Evolutionary conservation across 2,329 filamentous ascomycete species (phyloP).

Genomic region (Talaromyces amestolkiae): DNA sequence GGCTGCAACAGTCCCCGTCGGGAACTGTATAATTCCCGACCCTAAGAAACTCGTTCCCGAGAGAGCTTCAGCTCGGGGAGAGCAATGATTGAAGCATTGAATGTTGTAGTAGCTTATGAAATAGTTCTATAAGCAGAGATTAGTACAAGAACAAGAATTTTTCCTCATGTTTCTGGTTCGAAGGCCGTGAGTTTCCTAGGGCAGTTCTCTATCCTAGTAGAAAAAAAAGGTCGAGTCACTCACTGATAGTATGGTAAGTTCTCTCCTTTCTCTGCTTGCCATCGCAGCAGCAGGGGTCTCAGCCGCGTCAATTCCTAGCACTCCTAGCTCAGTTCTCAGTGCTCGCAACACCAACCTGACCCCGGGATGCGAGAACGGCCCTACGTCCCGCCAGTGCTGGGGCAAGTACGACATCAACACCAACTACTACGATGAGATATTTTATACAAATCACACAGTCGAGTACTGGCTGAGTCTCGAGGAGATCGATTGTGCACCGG

Average conservation of each 20-base stretch:
- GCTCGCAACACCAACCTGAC: background rate
- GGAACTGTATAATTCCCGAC: background rate
- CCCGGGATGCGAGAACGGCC: background rate
- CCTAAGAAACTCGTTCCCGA: background rate
- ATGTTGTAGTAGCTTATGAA: background rate
- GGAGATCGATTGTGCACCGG: background rate
- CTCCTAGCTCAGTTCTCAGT: background rate
- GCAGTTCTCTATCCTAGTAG: background rate
- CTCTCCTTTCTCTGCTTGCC: background rate
- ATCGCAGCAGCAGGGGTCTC: background rate
- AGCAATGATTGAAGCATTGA: background rate
- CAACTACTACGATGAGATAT: background rate
- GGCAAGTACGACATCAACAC: background rate
- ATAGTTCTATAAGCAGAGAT: background rate
- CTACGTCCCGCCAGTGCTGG: background rate
- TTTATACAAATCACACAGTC: background rate
- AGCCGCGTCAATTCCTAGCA: background rate
- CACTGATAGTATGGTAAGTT: background rate
- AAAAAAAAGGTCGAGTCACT: background rate
- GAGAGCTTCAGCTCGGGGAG: background rate
- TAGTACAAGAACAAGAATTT: background rate
- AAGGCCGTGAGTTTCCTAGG: background rate
- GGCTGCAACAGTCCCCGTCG: background rate
- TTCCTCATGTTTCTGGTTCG: background rate
- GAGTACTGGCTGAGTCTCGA: background rate